These are phyloP conservation scores for Cryptosporidium sp. DNA, from an alignment of 169 alveolate genomes.

Conservation along the genomic window DNA sequence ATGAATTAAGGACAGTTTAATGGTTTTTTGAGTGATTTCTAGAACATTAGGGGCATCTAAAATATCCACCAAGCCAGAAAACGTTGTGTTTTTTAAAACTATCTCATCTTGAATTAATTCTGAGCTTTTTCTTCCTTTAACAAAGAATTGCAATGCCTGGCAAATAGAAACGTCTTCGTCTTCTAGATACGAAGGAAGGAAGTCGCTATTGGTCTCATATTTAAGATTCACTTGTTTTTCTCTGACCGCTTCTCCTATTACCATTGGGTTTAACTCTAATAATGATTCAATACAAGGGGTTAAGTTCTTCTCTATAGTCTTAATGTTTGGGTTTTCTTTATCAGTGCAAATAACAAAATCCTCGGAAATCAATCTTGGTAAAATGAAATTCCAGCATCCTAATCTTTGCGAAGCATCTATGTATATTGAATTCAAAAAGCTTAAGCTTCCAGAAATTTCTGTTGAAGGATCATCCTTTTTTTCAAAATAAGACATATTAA, in stretches of 20 bases:
- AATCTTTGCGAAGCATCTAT: constrained; percentile 50
- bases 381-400: constrained; percentile 69
- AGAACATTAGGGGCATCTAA: constrained; percentile 4
- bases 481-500: not conserved
- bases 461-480: not conserved
- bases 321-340: constrained; percentile 32
- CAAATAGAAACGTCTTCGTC: constrained; percentile 49
- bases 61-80: constrained; percentile 6
- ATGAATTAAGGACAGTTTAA: constrained; percentile 20
- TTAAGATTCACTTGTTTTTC: constrained; percentile 22
- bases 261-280: constrained; percentile 34
- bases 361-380: constrained; percentile 53
- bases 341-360: constrained; percentile 44
- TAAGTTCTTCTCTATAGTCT: constrained; percentile 36
- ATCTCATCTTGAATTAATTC: constrained; percentile 26
- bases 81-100: constrained; percentile 38
- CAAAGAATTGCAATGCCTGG: constrained; percentile 4
- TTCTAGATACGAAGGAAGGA: constrained; percentile 48
- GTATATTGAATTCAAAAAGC: not conserved
- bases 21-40: not conserved
- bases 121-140: constrained; percentile 3
- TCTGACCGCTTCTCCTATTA: constrained; percentile 48
- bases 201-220: constrained; percentile 19
- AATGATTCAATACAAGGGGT: constrained; percentile 57
- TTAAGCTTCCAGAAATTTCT: not conserved